Percentiles rank a stretch among this genome's conserved stretches.
phyloP scores from a whole-genome alignment of 108 stramenopile species.

The Conticribra guillardii region DNA sequence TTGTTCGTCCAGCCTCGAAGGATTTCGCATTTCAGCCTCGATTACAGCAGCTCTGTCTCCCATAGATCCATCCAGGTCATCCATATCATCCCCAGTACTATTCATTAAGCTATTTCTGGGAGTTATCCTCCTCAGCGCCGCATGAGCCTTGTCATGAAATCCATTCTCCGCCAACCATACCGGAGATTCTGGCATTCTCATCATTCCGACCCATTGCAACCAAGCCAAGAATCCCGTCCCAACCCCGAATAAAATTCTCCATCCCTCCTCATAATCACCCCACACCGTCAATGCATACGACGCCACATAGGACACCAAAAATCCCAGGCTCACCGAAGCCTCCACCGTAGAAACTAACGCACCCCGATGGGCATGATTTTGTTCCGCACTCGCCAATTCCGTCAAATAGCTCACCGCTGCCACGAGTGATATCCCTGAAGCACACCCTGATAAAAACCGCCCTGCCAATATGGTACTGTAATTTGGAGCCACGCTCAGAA shows the following conservation, averaged over 20 bases:
- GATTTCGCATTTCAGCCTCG: slow-evolving; percentile 12
- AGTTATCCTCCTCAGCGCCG: slow-evolving; percentile 39
- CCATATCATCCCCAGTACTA: slow-evolving; percentile 2
- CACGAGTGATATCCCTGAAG: slow-evolving; percentile 37
- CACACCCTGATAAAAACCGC: slow-evolving; percentile 42
- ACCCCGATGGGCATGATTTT: slow-evolving; percentile 41
- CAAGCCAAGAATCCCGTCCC: slow-evolving; percentile 44
- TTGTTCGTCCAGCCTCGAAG: background rate
- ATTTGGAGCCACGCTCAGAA: slow-evolving; percentile 33
- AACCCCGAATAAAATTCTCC: slow-evolving; percentile 60
- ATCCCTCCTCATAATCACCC: slow-evolving; percentile 37
- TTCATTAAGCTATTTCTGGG: background rate
- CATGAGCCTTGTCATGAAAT: slow-evolving; percentile 53
- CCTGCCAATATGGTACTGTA: slow-evolving; percentile 33
- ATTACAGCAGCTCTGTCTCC: slow-evolving; percentile 16
- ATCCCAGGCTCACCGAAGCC: slow-evolving; percentile 45
- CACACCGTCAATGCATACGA: slow-evolving; percentile 28
- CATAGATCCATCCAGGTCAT: slow-evolving; percentile 18
- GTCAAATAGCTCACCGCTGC: slow-evolving; percentile 50
- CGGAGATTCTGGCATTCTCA: slow-evolving; percentile 58
- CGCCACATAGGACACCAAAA: slow-evolving; percentile 41
- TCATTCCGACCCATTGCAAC: slow-evolving; percentile 55
- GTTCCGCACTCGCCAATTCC: slow-evolving; percentile 37
- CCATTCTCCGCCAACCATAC: slow-evolving; percentile 54
- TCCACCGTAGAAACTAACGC: slow-evolving; percentile 49